Evolutionary conservation across 495 filamentous ascomycete genomes (phyloP).

Genomic region (Penicillium roqueforti): DNA sequence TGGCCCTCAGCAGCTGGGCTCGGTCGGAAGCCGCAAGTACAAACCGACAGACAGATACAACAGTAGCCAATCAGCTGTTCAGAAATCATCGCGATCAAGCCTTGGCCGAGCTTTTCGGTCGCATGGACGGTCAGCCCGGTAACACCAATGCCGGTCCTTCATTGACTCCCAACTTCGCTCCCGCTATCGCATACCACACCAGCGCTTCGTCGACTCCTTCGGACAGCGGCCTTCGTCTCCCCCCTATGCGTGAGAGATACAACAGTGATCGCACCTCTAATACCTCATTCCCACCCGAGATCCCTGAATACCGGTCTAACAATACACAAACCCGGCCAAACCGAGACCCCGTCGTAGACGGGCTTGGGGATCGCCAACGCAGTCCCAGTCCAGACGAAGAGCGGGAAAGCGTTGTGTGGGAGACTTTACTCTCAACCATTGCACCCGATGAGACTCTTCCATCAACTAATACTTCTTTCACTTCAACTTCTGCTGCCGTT

Average conservation of each 20-base stretch:
- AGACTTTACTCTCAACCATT: constrained; percentile 73
- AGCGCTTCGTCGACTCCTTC: constrained; percentile 22
- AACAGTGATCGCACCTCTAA: constrained; percentile 11
- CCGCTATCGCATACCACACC: constrained; percentile 37
- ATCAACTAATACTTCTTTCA: constrained; percentile 76
- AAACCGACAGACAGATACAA: constrained; percentile 23
- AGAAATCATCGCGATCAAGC: constrained; percentile 32
- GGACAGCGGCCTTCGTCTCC: constrained; percentile 22
- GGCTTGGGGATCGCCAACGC: constrained; percentile 77
- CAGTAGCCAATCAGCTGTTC: constrained; percentile 24
- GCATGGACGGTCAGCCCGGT: constrained; percentile 10
- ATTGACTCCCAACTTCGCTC: constrained; percentile 46
- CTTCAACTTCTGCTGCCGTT: constrained; percentile 56
- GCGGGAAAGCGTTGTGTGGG: constrained; percentile 60
- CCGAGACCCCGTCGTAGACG: constrained; percentile 50
- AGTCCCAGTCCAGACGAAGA: constrained; percentile 72
- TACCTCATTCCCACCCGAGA: neutral
- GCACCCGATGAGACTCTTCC: constrained; percentile 76
- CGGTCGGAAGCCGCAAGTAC: constrained; percentile 15
- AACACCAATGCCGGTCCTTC: constrained; percentile 9
- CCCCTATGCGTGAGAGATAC: constrained; percentile 26
- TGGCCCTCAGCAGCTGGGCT: constrained; percentile 17
- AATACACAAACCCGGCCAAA: constrained; percentile 17
- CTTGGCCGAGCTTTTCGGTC: constrained; percentile 24
- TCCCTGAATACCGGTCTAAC: constrained; percentile 24